Conservation (phyloP, 2,329 filamentous ascomycete genomes). For the Neonectria hederae region DNA sequence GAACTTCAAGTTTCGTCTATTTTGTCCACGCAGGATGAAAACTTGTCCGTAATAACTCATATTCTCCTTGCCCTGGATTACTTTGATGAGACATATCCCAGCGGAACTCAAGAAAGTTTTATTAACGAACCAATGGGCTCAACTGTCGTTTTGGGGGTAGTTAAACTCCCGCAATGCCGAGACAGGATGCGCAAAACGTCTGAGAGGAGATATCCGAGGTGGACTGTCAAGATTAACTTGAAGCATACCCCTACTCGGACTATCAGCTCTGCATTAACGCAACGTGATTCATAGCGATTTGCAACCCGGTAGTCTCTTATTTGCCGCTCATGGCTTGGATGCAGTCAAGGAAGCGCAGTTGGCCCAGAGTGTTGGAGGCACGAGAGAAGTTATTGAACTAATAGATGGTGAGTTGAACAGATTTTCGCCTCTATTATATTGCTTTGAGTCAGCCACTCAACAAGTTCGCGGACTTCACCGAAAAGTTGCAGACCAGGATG, state of each 20-base stretch:
- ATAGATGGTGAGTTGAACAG: constrained; percentile 22
- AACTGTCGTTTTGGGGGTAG: constrained; percentile 24
- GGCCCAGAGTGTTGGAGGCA: background rate
- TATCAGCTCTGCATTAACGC: constrained; percentile 13
- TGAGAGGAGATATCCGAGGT: constrained; percentile 1
- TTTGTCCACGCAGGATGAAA: background rate
- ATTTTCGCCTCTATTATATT: constrained; percentile 22
- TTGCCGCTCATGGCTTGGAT: constrained; percentile 5
- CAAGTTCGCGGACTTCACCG: background rate
- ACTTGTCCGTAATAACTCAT: constrained; percentile 27
- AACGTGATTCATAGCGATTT: constrained; percentile 21
- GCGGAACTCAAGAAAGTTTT: constrained; percentile 45
- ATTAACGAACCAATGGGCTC: constrained; percentile 47
- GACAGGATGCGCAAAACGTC: background rate
- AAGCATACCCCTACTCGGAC: constrained; percentile 6
- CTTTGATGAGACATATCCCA: constrained; percentile 45
- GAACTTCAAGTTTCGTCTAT: constrained; percentile 30
- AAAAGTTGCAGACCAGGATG: constrained; percentile 6
- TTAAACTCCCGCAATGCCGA: background rate
- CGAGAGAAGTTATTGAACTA: constrained; percentile 6
- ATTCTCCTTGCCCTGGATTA: constrained; percentile 43
- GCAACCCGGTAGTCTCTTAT: constrained; percentile 21
- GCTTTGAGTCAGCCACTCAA: constrained; percentile 13
- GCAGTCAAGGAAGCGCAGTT: background rate
- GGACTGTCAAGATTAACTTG: constrained; percentile 21